These are phyloP conservation scores for Sugiyamaella marilandica DNA, from an alignment of 805 yeast genomes.

Conservation along the genomic window DNA sequence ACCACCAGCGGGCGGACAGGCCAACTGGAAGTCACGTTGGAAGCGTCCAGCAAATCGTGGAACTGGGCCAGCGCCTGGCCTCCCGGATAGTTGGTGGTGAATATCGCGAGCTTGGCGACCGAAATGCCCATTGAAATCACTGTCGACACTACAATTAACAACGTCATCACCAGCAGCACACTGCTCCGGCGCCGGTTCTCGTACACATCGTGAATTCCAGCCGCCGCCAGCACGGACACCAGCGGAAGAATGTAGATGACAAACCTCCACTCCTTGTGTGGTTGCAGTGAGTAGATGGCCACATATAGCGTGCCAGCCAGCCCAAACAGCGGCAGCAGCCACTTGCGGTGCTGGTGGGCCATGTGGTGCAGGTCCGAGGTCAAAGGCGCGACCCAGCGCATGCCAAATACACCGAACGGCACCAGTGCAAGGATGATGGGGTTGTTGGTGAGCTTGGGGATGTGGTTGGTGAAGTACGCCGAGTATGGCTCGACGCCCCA, in stretches of 20 bases:
- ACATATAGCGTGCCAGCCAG: constrained; percentile 53
- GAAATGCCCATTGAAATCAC: constrained; percentile 40
- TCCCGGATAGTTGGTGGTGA: constrained; percentile 83
- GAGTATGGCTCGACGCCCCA: constrained; percentile 84
- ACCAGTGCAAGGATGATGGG: constrained; percentile 34
- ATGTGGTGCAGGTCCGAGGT: too few species aligned
- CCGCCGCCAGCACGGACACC: constrained; percentile 58
- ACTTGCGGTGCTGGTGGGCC: not conserved
- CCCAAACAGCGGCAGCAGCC: constrained; percentile 30
- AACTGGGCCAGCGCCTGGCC: constrained; percentile 62
- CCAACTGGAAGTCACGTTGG: not conserved
- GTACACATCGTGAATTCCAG: constrained; percentile 44
- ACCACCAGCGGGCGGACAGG: constrained; percentile 36
- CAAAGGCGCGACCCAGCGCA: constrained; percentile 14
- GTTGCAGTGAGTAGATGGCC: constrained; percentile 66
- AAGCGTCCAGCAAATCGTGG: constrained; percentile 37
- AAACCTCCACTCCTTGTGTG: constrained; percentile 95
- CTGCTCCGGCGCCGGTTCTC: constrained; percentile 6
- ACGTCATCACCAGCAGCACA: constrained; percentile 15
- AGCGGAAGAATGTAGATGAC: constrained; percentile 72
- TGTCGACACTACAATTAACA: constrained; percentile 31
- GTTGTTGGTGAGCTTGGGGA: constrained; percentile 37
- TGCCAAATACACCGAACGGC: constrained; percentile 43
- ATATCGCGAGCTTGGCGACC: constrained; percentile 50
- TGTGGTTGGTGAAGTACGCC: constrained; percentile 58